Evolutionary conservation across 2,329 filamentous ascomycete genomes (phyloP).

Genomic region (Aspergillus ibericus): DNA sequence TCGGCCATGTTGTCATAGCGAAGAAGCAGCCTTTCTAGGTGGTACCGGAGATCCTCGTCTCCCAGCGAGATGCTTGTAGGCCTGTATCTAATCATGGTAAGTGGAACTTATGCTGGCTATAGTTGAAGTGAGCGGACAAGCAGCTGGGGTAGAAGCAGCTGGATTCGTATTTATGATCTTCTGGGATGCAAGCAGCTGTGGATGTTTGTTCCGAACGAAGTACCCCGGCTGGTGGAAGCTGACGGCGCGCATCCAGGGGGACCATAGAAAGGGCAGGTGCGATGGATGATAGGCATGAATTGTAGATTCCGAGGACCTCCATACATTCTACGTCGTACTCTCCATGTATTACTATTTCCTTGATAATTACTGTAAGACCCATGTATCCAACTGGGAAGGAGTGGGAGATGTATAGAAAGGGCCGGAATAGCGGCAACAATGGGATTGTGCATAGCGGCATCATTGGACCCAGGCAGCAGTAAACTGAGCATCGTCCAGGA

Average conservation of each 20-base stretch:
- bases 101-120: background rate
- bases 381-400: background rate
- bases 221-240: background rate
- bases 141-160: background rate
- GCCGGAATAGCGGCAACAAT: too few relatives aligned
- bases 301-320: too few relatives aligned
- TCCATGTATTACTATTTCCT: too few relatives aligned
- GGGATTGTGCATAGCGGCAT: too few relatives aligned
- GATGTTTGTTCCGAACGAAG: background rate
- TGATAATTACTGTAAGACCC: background rate
- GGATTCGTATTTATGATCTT: background rate
- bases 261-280: background rate
- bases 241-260: background rate
- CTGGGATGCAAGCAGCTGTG: background rate
- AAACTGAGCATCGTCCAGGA: too few relatives aligned
- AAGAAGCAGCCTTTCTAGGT: conserved; percentile 26
- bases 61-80: conserved; percentile 34
- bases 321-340: too few relatives aligned
- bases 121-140: background rate
- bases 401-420: too few relatives aligned
- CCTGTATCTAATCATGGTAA: conserved; percentile 36
- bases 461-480: too few relatives aligned
- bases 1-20: conserved; percentile 17
- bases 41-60: conserved; percentile 34
- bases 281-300: background rate